phyloP scores from a whole-genome alignment of 176 grass and related monocot species.

The Cocos nucifera region DNA sequence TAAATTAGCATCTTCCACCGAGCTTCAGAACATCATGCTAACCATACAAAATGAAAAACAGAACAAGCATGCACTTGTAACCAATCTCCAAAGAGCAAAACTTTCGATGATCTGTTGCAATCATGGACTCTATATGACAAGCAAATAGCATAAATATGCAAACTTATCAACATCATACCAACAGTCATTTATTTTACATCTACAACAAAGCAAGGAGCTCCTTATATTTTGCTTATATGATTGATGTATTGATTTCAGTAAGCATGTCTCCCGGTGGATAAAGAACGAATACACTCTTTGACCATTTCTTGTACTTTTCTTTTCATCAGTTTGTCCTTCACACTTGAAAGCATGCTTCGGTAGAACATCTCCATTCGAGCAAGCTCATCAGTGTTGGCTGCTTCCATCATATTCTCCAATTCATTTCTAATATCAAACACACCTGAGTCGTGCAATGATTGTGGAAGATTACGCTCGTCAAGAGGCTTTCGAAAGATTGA shows the following conservation, averaged over 20 bases:
- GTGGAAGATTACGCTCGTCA: constrained; percentile 50
- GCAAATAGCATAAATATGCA: too few relatives aligned
- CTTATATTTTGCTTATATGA: too few relatives aligned
- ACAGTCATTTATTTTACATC: too few relatives aligned
- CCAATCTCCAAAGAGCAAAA: too few relatives aligned
- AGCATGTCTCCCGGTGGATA: constrained; percentile 41
- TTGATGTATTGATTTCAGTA: background rate
- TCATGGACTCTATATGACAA: too few relatives aligned
- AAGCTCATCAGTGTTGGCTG: constrained; percentile 65
- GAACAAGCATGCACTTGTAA: too few relatives aligned
- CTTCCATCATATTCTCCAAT: constrained; percentile 69
- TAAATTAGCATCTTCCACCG: too few relatives aligned
- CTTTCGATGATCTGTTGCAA: too few relatives aligned
- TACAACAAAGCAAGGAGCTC: too few relatives aligned
- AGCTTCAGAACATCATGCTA: too few relatives aligned
- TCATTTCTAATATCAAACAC: constrained; percentile 88
- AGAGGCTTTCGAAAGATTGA: constrained; percentile 86
- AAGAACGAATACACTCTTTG: constrained; percentile 57
- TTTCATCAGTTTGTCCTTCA: constrained; percentile 87
- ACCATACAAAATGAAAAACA: too few relatives aligned
- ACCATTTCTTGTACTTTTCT: constrained; percentile 72
- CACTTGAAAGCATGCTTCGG: constrained; percentile 57
- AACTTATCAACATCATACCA: too few relatives aligned
- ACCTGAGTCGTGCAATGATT: constrained; percentile 52
- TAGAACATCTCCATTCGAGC: constrained; percentile 76